Evolutionary conservation across 345 rosid genomes (phyloP).

Genomic region (Eucalyptus coolabah): DNA sequence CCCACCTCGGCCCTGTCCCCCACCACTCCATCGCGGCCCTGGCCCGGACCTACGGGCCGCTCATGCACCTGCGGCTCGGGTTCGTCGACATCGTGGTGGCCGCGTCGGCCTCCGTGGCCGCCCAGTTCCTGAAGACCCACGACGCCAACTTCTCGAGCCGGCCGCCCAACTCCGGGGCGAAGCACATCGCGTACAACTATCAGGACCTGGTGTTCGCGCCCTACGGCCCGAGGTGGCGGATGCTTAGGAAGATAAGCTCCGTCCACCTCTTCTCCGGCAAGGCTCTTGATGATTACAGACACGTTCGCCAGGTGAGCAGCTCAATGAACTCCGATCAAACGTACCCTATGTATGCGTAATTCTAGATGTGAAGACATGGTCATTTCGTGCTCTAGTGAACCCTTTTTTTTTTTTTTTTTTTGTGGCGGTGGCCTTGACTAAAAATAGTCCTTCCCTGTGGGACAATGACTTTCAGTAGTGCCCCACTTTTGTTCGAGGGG

Average conservation of each 20-base stretch:
- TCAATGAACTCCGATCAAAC: background rate
- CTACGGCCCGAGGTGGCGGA: conserved; percentile 79
- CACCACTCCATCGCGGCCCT: conserved; percentile 57
- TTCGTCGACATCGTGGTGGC: conserved; percentile 72
- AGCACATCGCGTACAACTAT: conserved; percentile 74
- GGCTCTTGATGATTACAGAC: conserved; percentile 71
- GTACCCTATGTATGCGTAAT: background rate
- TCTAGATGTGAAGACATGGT: too few relatives aligned
- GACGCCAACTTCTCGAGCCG: conserved; percentile 85
- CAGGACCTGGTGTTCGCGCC: conserved; percentile 95
- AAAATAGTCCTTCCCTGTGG: too few relatives aligned
- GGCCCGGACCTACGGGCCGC: conserved; percentile 60
- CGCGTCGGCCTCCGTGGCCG: conserved; percentile 74
- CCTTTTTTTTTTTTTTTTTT: too few relatives aligned
- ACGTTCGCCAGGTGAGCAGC: conserved; percentile 56
- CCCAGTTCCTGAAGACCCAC: conserved; percentile 64
- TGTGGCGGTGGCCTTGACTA: too few relatives aligned
- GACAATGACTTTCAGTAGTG: too few relatives aligned
- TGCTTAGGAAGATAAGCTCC: conserved; percentile 72
- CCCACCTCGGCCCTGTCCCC: conserved; percentile 67
- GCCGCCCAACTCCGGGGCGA: conserved; percentile 88
- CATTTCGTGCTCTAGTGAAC: background rate
- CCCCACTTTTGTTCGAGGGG: background rate
- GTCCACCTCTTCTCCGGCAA: conserved; percentile 84
- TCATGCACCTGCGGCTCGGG: conserved; percentile 71